Conservation (phyloP, 352 stramenopile species). For the Detonula confervacea region DNA sequence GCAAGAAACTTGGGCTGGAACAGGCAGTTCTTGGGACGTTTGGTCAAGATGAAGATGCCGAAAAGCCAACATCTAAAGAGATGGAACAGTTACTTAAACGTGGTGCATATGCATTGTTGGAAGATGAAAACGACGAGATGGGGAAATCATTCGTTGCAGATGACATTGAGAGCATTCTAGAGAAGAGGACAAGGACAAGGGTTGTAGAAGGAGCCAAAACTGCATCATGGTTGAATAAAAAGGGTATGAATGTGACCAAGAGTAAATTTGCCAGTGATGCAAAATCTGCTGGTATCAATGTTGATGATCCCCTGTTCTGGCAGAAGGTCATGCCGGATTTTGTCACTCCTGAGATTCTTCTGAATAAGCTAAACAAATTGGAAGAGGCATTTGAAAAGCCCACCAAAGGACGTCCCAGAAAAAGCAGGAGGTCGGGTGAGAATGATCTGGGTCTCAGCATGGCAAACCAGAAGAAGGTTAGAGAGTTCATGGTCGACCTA, state of each 20-base stretch:
- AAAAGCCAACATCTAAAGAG: constrained; percentile 91
- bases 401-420: constrained; percentile 36
- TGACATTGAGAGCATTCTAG: constrained; percentile 98
- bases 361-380: constrained; percentile 59
- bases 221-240: constrained; percentile 85
- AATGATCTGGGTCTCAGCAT: constrained; percentile 43
- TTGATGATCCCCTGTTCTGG: constrained; percentile 99
- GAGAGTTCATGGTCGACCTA: constrained; percentile 84
- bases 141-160: constrained; percentile 96
- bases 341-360: constrained; percentile 81
- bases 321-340: constrained; percentile 96
- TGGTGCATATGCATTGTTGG: constrained; percentile 96
- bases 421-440: constrained; percentile 24
- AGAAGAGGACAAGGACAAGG: constrained; percentile 85
- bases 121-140: constrained; percentile 96
- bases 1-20: constrained; percentile 98
- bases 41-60: constrained; percentile 92
- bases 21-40: constrained; percentile 98
- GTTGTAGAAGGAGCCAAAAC: constrained; percentile 87
- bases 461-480: constrained; percentile 65
- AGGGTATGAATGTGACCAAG: constrained; percentile 84
- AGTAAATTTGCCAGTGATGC: constrained; percentile 80
- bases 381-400: constrained; percentile 57
- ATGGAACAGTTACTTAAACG: constrained; percentile 99
- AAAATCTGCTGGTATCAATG: constrained; percentile 86